Conservation (phyloP, 176 grass and related monocot genomes). For the sorghum (Sorghum bicolor) region DNA sequence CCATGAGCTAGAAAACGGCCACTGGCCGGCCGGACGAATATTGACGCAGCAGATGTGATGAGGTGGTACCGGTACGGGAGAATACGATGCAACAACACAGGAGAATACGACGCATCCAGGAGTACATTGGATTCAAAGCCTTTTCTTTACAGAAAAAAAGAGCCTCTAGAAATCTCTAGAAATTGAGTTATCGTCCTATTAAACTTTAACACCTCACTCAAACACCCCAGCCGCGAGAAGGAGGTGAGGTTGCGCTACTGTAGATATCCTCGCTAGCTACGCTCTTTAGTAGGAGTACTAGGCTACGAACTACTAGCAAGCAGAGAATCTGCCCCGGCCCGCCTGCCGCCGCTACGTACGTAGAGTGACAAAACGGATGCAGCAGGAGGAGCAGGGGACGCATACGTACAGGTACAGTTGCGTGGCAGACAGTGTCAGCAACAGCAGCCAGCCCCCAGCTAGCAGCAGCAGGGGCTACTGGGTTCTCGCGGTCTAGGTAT, state of each 20-base stretch:
- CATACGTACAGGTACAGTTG: constrained; percentile 2
- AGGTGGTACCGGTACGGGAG: neutral
- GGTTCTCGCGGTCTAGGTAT: constrained; percentile 15
- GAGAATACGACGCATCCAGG: neutral
- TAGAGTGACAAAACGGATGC: constrained; percentile 14
- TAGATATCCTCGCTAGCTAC: neutral
- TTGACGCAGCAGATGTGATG: neutral
- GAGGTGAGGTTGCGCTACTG: neutral
- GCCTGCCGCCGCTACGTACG: neutral
- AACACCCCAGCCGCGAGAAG: too few species aligned
- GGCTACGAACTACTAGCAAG: neutral
- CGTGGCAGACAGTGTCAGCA: neutral
- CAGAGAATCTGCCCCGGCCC: constrained; percentile 19
- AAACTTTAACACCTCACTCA: too few species aligned
- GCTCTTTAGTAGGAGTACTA: neutral
- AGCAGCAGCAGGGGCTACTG: neutral
- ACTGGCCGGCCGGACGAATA: neutral
- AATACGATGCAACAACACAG: neutral
- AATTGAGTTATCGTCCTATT: too few species aligned
- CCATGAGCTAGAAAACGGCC: neutral
- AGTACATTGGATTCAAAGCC: neutral
- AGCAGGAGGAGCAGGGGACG: neutral
- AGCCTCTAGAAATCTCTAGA: too few species aligned
- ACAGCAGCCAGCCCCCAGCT: neutral
- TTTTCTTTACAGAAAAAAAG: neutral